phyloP scores from a whole-genome alignment of 2,329 filamentous ascomycete genomes.

The Phyllosticta citriasiana region DNA sequence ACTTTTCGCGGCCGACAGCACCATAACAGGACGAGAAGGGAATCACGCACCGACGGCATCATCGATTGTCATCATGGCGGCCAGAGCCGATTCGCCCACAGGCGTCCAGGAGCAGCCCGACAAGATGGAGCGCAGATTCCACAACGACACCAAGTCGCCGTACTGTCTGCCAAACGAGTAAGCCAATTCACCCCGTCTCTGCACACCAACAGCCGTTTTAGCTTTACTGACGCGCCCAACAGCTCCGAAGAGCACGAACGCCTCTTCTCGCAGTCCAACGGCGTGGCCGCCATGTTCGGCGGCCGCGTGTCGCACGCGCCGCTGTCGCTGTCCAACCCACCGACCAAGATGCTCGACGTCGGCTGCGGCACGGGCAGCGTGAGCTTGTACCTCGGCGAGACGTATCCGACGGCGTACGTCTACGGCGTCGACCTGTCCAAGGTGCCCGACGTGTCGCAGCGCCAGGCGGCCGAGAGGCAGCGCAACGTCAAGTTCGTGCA shows the following conservation, averaged over 20 bases:
- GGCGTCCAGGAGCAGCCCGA: background rate
- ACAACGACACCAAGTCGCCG: background rate
- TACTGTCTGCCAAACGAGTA: background rate
- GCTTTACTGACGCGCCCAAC: background rate
- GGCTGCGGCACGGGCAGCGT: slow-evolving; percentile 3
- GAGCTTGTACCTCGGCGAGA: background rate
- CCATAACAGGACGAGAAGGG: background rate
- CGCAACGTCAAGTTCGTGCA: background rate
- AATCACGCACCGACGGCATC: background rate
- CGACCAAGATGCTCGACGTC: background rate
- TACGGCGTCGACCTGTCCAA: background rate
- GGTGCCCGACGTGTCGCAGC: background rate
- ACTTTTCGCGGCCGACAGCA: background rate
- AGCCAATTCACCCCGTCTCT: background rate
- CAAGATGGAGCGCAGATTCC: background rate
- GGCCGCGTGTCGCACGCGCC: slow-evolving; percentile 4
- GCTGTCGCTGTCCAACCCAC: background rate
- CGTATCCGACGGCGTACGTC: background rate
- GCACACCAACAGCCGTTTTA: background rate
- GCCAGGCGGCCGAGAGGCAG: background rate
- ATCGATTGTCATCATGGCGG: background rate
- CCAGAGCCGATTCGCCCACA: background rate
- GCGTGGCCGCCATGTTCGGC: background rate
- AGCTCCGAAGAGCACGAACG: slow-evolving; percentile 4
- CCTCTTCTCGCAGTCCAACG: background rate